Conservation (phyloP, 1,284 basidiomycete genomes). For the Ceratobasidium sp. region DNA sequence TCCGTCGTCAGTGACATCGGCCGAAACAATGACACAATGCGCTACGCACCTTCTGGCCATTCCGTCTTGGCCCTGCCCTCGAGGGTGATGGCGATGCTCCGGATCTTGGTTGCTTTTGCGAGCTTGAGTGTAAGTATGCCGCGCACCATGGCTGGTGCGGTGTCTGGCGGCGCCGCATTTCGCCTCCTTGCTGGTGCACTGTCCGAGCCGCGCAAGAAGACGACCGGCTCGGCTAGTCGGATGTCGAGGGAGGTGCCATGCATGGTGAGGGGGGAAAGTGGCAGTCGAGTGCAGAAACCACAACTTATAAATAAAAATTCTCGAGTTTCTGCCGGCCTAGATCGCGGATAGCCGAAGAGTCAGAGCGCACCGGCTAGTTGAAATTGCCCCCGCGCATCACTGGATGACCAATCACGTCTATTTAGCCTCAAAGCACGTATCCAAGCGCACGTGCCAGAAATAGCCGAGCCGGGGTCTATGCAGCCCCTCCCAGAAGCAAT, state of each 20-base stretch:
- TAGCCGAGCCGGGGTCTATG: conserved; percentile 4
- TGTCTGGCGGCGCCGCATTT: conserved; percentile 53
- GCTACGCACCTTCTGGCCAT: conserved; percentile 84
- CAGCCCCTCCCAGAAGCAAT: not conserved
- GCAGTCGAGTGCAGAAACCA: not conserved
- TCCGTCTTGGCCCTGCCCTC: conserved; percentile 72
- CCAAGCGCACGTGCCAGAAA: conserved; percentile 3
- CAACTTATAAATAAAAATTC: conserved; percentile 2
- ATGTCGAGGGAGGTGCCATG: conserved; percentile 53
- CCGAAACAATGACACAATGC: not conserved
- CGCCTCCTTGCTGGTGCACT: conserved; percentile 58
- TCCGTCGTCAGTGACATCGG: conserved; percentile 18
- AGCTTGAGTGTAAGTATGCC: conserved; percentile 87
- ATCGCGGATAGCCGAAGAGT: not conserved
- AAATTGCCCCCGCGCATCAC: conserved; percentile 1
- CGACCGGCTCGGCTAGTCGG: conserved; percentile 80
- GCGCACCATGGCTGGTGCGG: conserved; percentile 80
- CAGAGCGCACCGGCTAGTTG: not conserved
- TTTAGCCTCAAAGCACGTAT: not conserved
- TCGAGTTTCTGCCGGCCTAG: not conserved
- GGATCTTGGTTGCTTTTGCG: conserved; percentile 84
- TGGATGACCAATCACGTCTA: not conserved
- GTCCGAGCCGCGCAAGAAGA: conserved; percentile 71
- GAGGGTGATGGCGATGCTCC: conserved; percentile 82
- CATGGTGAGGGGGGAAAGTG: conserved; percentile 12